phyloP scores from a whole-genome alignment of 768 basidiomycete genomes.

The Amanita molliuscula region DNA sequence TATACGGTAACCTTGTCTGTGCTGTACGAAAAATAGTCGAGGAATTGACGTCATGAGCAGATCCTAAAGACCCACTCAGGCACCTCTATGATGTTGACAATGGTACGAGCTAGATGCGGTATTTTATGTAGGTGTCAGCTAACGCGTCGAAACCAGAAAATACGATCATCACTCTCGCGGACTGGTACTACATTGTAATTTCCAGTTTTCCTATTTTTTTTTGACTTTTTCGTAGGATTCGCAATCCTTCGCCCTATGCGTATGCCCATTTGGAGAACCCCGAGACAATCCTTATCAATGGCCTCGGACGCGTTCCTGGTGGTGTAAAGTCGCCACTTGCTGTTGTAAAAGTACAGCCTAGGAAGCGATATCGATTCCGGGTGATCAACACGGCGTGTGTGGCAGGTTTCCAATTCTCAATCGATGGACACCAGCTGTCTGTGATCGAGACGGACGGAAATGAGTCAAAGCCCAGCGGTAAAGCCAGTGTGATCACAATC shows the following conservation, averaged over 20 bases:
- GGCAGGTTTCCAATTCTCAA: constrained; percentile 31
- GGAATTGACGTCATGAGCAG: not conserved
- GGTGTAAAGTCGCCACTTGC: constrained; percentile 17
- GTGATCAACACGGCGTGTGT: constrained; percentile 16
- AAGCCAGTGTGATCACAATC: not conserved
- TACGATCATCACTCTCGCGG: constrained; percentile 29
- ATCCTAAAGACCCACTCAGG: constrained; percentile 15
- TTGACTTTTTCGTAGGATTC: constrained; percentile 13
- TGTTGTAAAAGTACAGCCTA: constrained; percentile 22
- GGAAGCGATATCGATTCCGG: constrained; percentile 22
- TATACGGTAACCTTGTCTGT: constrained; percentile 16
- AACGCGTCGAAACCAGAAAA: constrained; percentile 19
- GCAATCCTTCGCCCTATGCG: constrained; percentile 10
- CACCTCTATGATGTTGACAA: constrained; percentile 17
- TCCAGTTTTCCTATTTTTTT: not conserved
- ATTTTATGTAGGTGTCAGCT: constrained; percentile 16
- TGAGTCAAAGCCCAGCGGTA: not conserved
- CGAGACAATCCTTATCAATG: constrained; percentile 26
- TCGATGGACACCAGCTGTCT: constrained; percentile 33
- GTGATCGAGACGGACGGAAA: constrained; percentile 37
- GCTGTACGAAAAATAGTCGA: not conserved
- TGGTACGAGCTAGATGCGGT: constrained; percentile 19
- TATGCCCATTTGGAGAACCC: constrained; percentile 15
- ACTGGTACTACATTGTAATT: constrained; percentile 20
- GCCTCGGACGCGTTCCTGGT: constrained; percentile 23